These are phyloP conservation scores for Neofusicoccum parvum DNA, from an alignment of 2,329 filamentous ascomycete genomes.

Conservation along the genomic window DNA sequence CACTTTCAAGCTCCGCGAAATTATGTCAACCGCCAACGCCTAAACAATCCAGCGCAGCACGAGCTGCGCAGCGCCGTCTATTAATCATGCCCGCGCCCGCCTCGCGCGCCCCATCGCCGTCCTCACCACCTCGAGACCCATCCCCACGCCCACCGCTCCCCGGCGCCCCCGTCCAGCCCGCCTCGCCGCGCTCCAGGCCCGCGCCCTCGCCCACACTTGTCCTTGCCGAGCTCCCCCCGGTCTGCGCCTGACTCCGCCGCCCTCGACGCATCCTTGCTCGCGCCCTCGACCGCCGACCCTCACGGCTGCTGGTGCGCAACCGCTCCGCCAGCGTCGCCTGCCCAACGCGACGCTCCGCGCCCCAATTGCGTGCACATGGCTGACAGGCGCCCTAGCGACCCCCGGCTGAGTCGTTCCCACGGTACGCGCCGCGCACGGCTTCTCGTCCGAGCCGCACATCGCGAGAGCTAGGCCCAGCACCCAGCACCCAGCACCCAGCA, in stretches of 20 bases:
- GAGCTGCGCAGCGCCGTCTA: constrained; percentile 14
- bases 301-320: background rate
- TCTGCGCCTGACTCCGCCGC: constrained; percentile 12
- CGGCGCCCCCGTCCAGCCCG: background rate
- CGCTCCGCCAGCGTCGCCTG: background rate
- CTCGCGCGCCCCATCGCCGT: constrained; percentile 7
- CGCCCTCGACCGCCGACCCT: background rate
- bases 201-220: background rate
- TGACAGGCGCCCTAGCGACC: constrained; percentile 21
- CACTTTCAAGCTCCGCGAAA: constrained; percentile 20
- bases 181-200: background rate
- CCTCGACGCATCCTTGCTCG: constrained; percentile 9
- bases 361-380: constrained; percentile 17
- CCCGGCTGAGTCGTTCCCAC: constrained; percentile 18
- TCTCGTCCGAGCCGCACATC: constrained; percentile 19
- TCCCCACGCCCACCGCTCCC: background rate
- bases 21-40: constrained; percentile 20
- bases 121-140: constrained; percentile 8
- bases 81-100: constrained; percentile 19
- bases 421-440: constrained; percentile 20
- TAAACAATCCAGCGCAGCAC: constrained; percentile 15
- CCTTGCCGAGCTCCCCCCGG: constrained; percentile 15
- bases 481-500: constrained; percentile 6
- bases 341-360: background rate
- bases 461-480: constrained; percentile 13